Evolutionary conservation across 495 filamentous ascomycete genomes (phyloP), one percentile per base, ranked within the genome.

Genomic region (Eremomyces bilateralis): DNA sequence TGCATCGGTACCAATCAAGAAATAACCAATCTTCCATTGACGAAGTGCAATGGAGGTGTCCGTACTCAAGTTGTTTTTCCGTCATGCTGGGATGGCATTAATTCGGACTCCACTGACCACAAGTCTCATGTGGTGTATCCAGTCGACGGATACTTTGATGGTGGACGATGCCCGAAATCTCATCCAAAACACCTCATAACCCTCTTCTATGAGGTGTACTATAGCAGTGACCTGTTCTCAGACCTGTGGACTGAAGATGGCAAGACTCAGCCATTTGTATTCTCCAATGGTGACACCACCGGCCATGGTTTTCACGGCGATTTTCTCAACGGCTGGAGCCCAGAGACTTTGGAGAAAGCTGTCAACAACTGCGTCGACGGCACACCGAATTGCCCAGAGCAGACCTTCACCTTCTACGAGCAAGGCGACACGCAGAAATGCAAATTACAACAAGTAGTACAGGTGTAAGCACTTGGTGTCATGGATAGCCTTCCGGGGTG

Each of bases 401-500:
- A n/a, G n/a, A n/a, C n/a, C n/a, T n/a, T n/a, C n/a, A n/a, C n/a
- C n/a, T n/a, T 27, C 58, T 44, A 38, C 40, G 11, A 49, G 57
- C 33, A 45, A 50, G n/a, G n/a, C 24, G 50, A 60, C 40, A 56
- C 44, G 29, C 50, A 53, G 36, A 35, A 49, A 46, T 39, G 46
- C 54, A 50, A 40, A 42, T 39, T 43, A 30, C 52, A 39, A 30
- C 48, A 37, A 10, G 30, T 44, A n/a, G 42, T 64, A 39, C 30
- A 53, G 36, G 61, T 64, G 41, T 29, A 36, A 15, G 46, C 52
- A n/a, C 37, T 41, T 3, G 61, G 61, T 21, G 53, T 56, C 41
- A 35, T 64, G n/a, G 31, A 39, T 4, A 44, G 42, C 11, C 68
- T 77, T 34, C 69, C 72, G 8, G 69, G 73, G 11, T 69, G 68